phyloP scores from a whole-genome alignment of 495 filamentous ascomycete genomes.

The Penicillium silybi region DNA sequence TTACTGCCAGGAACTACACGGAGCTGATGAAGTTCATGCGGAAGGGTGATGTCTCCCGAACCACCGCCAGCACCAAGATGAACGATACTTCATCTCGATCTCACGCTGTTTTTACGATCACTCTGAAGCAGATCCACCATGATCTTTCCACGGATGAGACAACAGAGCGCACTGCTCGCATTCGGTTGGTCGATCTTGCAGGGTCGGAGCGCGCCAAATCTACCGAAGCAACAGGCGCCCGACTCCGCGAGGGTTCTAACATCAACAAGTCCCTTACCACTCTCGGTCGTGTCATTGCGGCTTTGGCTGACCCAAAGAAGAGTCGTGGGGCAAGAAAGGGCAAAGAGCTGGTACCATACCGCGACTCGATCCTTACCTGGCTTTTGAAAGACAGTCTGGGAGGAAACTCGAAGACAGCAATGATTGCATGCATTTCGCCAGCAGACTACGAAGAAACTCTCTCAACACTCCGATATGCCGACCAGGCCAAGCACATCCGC shows the following conservation, averaged over 20 bases:
- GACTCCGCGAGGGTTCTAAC: conserved; percentile 90
- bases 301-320: conserved; percentile 78
- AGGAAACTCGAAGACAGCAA: conserved; percentile 95
- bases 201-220: conserved; percentile 93
- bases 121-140: conserved; percentile 94
- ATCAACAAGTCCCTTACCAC: conserved; percentile 99
- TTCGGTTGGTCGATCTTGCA: conserved; percentile 92
- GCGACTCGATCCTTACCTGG: conserved; percentile 97
- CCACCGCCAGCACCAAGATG: conserved; percentile 97
- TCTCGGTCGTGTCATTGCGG: conserved; percentile 93
- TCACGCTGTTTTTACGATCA: conserved; percentile 97
- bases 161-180: conserved; percentile 87
- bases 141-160: conserved; percentile 93
- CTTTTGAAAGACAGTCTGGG: conserved; percentile 91
- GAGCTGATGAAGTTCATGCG: conserved; percentile 91
- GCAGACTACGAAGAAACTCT: conserved; percentile 97
- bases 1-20: conserved; percentile 73
- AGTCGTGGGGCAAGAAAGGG: conserved; percentile 47
- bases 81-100: conserved; percentile 94
- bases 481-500: conserved; percentile 96
- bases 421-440: conserved; percentile 97
- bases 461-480: conserved; percentile 91
- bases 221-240: conserved; percentile 87
- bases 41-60: conserved; percentile 81
- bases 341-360: conserved; percentile 82